These are phyloP conservation scores for Rhizophlyctis rosea DNA, from an alignment of 192 early-diverging fungal genomes.

Conservation along the genomic window DNA sequence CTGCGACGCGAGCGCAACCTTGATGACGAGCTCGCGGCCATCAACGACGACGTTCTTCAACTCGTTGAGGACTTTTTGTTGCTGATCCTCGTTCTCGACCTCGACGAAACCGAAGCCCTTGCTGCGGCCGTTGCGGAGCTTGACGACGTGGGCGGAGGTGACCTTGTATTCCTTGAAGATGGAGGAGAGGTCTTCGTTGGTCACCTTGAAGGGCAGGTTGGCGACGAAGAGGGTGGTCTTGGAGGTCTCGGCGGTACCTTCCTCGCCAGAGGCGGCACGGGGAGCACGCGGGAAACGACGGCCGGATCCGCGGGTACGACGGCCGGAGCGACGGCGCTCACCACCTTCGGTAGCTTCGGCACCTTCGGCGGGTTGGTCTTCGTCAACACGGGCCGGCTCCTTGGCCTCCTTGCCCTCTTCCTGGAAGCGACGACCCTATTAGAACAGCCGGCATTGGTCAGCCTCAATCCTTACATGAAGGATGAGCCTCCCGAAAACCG, in stretches of 20 bases:
- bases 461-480: too few species aligned
- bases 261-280: conserved; percentile 21
- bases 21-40: conserved; percentile 58
- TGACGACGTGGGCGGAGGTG: conserved; percentile 71
- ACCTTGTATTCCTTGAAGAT: conserved; percentile 59
- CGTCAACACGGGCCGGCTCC: conserved; percentile 18
- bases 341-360: conserved; percentile 28
- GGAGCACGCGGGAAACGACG: conserved; percentile 19
- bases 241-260: conserved; percentile 28
- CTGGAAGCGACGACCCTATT: conserved; percentile 15
- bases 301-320: conserved; percentile 39
- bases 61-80: conserved; percentile 67
- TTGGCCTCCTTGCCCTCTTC: conserved; percentile 31
- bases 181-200: conserved; percentile 35
- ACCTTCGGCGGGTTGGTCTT: conserved; percentile 21
- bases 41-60: conserved; percentile 60
- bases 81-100: conserved; percentile 71
- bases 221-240: conserved; percentile 57
- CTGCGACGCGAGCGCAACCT: conserved; percentile 35
- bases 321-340: conserved; percentile 28
- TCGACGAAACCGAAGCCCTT: conserved; percentile 97
- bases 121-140: conserved; percentile 61
- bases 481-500: too few species aligned
- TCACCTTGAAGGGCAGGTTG: conserved; percentile 57
- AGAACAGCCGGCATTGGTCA: too few species aligned